Base-by-base conservation (phyloP, 768 basidiomycete species). In the Calocybe gangraenosa region DNA sequence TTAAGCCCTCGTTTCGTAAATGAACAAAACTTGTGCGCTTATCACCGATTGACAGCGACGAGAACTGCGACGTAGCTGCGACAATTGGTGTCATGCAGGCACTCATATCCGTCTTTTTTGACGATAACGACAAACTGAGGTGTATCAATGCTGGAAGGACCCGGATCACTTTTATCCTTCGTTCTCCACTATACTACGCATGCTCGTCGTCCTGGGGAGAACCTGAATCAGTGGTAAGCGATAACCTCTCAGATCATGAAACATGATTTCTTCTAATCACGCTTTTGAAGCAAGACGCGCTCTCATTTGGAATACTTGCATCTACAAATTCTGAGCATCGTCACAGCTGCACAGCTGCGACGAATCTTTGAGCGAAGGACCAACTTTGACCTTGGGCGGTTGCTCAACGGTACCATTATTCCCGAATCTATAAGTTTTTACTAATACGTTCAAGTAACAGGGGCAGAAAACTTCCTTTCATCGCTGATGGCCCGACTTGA, bases 281-380 rank as follows among this genome's bases (percentile, higher is more conserved):
- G 57, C 63, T 72, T 60, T 67, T 73, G 68, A 84, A 82, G 78
- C 45, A 82, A 98, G 95, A 85, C 87, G 53, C 79, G 95, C 44
- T 78, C 82, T 17, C 96, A 98, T 70, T 78, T 99, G 49, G 95
- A 98, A 63, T 96, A 96, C 65, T 71, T 98, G 7, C 88, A 99
- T 61, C 71, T 97, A 2, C 94, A 96, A 65, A 89, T 98, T 45
- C 65, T 97, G 21, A 93, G 90, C 53, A 82, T 96, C 28, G 83
- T 96, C 37, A 90, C 93, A 2, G 86, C 82, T 1, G 72, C 83
- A 3, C 93, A 97, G 61, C 72, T 99, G 2, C 78, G 81, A 22
- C 74, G 81, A 23, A 87, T 95, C 56, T 98, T 99, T 54, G 84
- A 92, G 58, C 73, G 87, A 46, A 76, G 92, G 41, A 88, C 83